phyloP scores from a whole-genome alignment of 169 alveolate genomes.

The Besnoitia besnoiti region DNA sequence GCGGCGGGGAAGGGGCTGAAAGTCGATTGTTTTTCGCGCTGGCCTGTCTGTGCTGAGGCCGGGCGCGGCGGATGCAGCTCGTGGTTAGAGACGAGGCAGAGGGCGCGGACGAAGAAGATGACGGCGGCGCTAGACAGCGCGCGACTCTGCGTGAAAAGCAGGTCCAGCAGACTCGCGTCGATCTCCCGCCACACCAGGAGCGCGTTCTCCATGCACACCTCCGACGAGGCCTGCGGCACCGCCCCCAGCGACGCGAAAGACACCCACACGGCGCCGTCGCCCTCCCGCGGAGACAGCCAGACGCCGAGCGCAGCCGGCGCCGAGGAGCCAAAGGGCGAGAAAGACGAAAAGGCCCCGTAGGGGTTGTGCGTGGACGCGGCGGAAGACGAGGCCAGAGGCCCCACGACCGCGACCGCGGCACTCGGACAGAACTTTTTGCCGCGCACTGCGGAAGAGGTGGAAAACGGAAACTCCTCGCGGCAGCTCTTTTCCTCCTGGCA shows the following conservation, averaged over 20 bases:
- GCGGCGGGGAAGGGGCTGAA: too few species aligned
- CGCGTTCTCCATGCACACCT: background rate
- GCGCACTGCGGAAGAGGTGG: background rate
- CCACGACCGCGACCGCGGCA: too few species aligned
- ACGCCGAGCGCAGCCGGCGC: background rate
- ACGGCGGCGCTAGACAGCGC: slow-evolving; percentile 5
- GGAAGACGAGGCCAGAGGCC: background rate
- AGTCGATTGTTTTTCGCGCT: too few species aligned
- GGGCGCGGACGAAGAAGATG: background rate
- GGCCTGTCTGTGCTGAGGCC: background rate
- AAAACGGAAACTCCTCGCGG: background rate
- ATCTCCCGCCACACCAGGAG: background rate
- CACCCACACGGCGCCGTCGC: background rate
- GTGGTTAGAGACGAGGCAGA: slow-evolving; percentile 18
- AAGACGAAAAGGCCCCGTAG: background rate
- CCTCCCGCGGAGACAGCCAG: background rate
- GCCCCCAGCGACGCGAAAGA: background rate
- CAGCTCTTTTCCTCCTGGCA: background rate
- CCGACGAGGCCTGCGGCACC: background rate
- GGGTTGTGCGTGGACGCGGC: background rate
- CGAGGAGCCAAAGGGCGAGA: background rate
- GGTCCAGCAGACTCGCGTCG: slow-evolving; percentile 8
- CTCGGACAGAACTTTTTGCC: too few species aligned
- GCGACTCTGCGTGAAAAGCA: slow-evolving; percentile 5
- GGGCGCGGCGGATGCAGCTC: slow-evolving; percentile 3